A percentile compares a stretch with the other conserved stretches of the same genome.
phyloP scores from a whole-genome alignment of 2,329 filamentous ascomycete species.

The Phaeosphaeriaceae sp. region DNA sequence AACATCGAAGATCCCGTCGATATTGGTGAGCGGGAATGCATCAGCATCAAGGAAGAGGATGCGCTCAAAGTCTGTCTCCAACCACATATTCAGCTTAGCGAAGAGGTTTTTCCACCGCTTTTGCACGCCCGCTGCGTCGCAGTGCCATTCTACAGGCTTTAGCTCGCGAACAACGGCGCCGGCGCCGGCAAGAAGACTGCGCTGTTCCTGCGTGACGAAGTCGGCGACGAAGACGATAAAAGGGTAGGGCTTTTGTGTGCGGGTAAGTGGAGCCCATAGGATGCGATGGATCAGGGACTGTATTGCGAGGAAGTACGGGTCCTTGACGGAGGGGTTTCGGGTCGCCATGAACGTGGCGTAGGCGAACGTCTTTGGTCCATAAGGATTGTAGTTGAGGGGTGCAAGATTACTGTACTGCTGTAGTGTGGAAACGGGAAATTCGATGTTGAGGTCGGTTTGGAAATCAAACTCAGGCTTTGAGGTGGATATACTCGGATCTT shows the following conservation, averaged over 20 bases:
- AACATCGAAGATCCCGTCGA: conserved; percentile 41
- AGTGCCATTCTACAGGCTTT: conserved; percentile 34
- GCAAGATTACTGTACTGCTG: conserved; percentile 17
- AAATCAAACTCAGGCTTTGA: conserved; percentile 33
- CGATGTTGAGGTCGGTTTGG: conserved; percentile 35
- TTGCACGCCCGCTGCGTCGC: conserved; percentile 27
- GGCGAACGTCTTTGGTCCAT: conserved; percentile 24
- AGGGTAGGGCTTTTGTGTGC: conserved; percentile 28
- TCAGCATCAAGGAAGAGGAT: conserved; percentile 45
- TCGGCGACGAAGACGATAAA: conserved; percentile 46
- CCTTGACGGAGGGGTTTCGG: conserved; percentile 37
- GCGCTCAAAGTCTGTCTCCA: conserved; percentile 37
- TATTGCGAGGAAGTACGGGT: conserved; percentile 46
- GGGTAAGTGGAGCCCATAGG: conserved; percentile 39
- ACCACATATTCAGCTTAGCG: conserved; percentile 47
- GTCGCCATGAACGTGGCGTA: conserved; percentile 45
- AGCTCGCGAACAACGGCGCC: conserved; percentile 45
- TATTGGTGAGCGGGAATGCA: conserved; percentile 38
- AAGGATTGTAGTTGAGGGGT: conserved; percentile 34
- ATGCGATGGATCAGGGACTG: conserved; percentile 42
- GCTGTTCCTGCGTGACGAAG: conserved; percentile 39
- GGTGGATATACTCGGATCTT: background rate
- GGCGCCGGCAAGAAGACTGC: conserved; percentile 36
- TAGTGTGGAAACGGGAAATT: conserved; percentile 25
- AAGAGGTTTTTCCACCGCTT: conserved; percentile 45